These are phyloP conservation scores for Phytophthora pinifolia DNA, from an alignment of 352 stramenopile genomes.

Conservation along the genomic window DNA sequence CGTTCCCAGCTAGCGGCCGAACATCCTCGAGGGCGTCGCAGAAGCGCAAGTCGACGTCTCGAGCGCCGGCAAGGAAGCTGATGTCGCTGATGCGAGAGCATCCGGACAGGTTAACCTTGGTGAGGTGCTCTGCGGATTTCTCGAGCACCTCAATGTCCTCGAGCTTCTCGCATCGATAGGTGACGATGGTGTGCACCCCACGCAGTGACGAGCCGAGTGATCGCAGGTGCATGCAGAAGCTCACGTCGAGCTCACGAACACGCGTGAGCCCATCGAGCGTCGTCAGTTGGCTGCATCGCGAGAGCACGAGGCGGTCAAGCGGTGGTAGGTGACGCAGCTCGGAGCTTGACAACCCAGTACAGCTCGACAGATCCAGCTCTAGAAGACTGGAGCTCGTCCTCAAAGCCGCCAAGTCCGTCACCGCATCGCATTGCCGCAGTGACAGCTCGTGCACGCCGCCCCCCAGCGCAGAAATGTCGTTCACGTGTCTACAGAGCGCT, in stretches of 20 bases:
- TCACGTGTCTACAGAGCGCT: slow-evolving; percentile 49
- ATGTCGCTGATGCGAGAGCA: slow-evolving; percentile 55
- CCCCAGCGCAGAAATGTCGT: slow-evolving; percentile 47
- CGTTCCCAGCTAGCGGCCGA: slow-evolving; percentile 15
- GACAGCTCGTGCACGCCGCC: slow-evolving; percentile 40
- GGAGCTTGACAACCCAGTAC: slow-evolving; percentile 37
- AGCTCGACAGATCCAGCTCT: slow-evolving; percentile 63
- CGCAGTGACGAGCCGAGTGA: slow-evolving; percentile 33
- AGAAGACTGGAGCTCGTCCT: slow-evolving; percentile 27
- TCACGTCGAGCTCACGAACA: slow-evolving; percentile 65
- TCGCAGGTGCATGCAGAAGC: slow-evolving; percentile 59
- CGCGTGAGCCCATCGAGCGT: slow-evolving; percentile 40
- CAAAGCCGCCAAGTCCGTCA: slow-evolving; percentile 51
- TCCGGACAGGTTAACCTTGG: slow-evolving; percentile 55
- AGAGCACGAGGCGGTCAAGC: slow-evolving; percentile 52
- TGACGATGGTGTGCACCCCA: slow-evolving; percentile 34
- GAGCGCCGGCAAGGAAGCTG: slow-evolving; percentile 30
- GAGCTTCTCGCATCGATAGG: slow-evolving; percentile 60
- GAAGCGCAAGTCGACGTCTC: slow-evolving; percentile 65
- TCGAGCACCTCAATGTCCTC: slow-evolving; percentile 42
- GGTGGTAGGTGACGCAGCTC: slow-evolving; percentile 39
- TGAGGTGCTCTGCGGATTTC: slow-evolving; percentile 11
- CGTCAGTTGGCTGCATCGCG: slow-evolving; percentile 49
- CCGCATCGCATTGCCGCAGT: slow-evolving; percentile 49
- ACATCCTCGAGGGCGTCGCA: slow-evolving; percentile 67